phyloP scores from a whole-genome alignment of 2,329 filamentous ascomycete species.

The Fusarium foetens region DNA sequence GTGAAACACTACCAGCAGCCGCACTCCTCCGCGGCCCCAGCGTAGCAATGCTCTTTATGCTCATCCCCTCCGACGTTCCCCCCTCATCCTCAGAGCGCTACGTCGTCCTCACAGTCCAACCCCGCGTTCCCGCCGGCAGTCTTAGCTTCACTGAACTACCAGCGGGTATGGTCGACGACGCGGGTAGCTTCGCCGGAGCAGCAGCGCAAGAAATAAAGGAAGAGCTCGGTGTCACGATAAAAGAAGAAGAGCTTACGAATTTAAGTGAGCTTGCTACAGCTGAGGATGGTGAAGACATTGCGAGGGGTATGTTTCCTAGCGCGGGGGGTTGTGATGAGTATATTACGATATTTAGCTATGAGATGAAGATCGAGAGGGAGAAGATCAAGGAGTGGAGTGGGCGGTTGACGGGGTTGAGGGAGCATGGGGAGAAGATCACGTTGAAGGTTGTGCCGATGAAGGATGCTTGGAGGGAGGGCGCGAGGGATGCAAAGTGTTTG shows the following conservation, averaged over 20 bases:
- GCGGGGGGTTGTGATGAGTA: conserved; percentile 70
- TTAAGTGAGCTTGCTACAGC: conserved; percentile 62
- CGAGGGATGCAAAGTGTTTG: conserved; percentile 68
- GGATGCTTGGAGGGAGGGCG: conserved; percentile 67
- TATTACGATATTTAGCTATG: conserved; percentile 67
- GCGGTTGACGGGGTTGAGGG: conserved; percentile 65
- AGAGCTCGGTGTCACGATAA: conserved; percentile 66
- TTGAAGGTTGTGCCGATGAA: conserved; percentile 66
- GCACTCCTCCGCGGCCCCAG: conserved; percentile 69
- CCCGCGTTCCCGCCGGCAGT: conserved; percentile 65
- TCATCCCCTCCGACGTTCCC: conserved; percentile 61
- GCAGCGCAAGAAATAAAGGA: conserved; percentile 71
- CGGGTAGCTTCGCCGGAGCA: conserved; percentile 64
- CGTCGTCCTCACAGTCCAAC: conserved; percentile 68
- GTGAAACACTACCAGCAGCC: conserved; percentile 62
- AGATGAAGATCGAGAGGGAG: conserved; percentile 60
- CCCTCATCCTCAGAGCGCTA: conserved; percentile 59
- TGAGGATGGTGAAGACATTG: conserved; percentile 50
- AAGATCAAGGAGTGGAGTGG: conserved; percentile 66
- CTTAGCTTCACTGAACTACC: conserved; percentile 66
- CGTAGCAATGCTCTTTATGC: conserved; percentile 68
- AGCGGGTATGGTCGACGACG: conserved; percentile 67
- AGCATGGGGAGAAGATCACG: conserved; percentile 70
- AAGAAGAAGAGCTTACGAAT: conserved; percentile 58
- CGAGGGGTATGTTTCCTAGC: conserved; percentile 65